Conservation (phyloP, 2,329 filamentous ascomycete genomes). For the Colletotrichum chrysophilum region DNA sequence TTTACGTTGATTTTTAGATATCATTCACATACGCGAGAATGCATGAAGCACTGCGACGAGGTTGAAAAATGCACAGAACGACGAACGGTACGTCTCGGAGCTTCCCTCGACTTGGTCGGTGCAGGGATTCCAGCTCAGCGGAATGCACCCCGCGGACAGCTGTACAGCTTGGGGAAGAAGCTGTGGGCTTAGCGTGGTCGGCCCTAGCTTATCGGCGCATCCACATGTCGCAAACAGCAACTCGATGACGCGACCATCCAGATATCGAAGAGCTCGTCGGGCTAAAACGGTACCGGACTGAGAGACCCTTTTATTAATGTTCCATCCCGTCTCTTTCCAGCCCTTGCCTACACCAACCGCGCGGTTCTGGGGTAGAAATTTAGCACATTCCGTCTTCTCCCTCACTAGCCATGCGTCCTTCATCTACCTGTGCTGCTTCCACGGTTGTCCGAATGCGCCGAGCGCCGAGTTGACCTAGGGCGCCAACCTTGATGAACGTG, state of each 20-base stretch:
- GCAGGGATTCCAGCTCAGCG: neutral
- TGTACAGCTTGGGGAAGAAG: neutral
- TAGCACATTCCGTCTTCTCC: neutral
- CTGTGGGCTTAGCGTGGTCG: neutral
- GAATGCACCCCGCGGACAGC: neutral
- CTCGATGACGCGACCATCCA: constrained; percentile 6
- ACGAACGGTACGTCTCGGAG: neutral
- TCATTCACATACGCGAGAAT: neutral
- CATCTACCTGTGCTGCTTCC: neutral
- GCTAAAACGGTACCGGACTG: neutral
- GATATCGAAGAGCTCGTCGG: constrained; percentile 15
- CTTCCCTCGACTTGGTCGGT: neutral
- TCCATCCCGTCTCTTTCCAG: neutral
- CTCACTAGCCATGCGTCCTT: neutral
- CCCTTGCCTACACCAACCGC: neutral
- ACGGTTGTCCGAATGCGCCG: neutral
- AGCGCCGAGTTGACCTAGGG: neutral
- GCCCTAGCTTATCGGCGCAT: neutral
- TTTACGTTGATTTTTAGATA: neutral
- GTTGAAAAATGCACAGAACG: neutral
- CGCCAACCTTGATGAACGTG: neutral
- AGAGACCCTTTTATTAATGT: neutral
- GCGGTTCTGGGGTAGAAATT: neutral
- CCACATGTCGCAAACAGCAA: constrained; percentile 11
- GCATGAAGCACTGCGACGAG: neutral